Evolutionary conservation across 2,329 filamentous ascomycete species (phyloP).

Genomic region (Cryoendolithus antarcticus): DNA sequence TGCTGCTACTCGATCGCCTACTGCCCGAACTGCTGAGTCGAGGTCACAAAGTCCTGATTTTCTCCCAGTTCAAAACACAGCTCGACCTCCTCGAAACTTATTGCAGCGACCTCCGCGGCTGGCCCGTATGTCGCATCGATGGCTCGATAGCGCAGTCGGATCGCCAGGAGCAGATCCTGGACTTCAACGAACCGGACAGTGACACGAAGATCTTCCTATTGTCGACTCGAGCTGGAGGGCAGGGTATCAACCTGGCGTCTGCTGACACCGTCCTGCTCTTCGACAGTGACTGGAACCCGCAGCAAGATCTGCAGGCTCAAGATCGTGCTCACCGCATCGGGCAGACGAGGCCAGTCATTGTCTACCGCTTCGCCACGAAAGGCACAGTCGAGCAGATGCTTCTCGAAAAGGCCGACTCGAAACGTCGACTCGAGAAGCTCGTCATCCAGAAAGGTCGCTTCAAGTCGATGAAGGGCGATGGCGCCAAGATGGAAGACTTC

Average conservation of each 20-base stretch:
- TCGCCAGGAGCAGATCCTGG: constrained; percentile 35
- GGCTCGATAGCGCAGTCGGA: constrained; percentile 64
- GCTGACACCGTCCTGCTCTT: constrained; percentile 91
- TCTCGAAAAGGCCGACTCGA: constrained; percentile 77
- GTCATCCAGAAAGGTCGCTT: constrained; percentile 92
- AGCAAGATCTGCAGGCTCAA: constrained; percentile 92
- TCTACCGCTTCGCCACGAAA: constrained; percentile 87
- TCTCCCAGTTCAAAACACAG: constrained; percentile 92
- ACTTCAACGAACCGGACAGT: constrained; percentile 32
- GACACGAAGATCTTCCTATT: constrained; percentile 63
- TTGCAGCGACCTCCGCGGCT: constrained; percentile 59
- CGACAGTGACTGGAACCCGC: constrained; percentile 87
- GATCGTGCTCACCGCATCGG: constrained; percentile 92
- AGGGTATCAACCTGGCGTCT: constrained; percentile 85
- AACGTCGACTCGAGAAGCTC: constrained; percentile 81
- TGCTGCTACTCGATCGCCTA: constrained; percentile 82
- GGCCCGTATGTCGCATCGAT: constrained; percentile 82
- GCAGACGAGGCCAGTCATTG: constrained; percentile 79
- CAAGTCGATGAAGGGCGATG: constrained; percentile 42
- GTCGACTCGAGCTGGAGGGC: constrained; percentile 81
- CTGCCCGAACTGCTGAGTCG: constrained; percentile 60
- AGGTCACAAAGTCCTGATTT: constrained; percentile 85
- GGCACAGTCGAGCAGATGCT: constrained; percentile 84
- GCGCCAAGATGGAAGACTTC: constrained; percentile 29
- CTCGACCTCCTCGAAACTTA: constrained; percentile 86